A percentile compares a stretch with the other conserved stretches of the same genome.
phyloP scores from a whole-genome alignment of 2,329 filamentous ascomycete genomes.

The Aureobasidium sp. region DNA sequence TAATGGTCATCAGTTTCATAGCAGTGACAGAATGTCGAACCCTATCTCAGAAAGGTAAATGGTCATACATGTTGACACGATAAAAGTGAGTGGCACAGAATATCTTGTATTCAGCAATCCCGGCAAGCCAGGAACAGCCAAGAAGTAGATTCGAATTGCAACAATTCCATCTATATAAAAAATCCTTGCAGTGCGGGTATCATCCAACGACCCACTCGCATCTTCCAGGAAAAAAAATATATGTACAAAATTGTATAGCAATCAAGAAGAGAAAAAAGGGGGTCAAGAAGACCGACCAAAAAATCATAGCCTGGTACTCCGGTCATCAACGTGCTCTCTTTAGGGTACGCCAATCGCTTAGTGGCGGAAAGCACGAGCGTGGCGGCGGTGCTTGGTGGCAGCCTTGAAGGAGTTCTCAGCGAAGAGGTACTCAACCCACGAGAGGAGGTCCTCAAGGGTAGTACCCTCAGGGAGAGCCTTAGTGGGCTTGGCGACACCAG shows the following conservation, averaged over 20 bases:
- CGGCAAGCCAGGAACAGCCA: background rate
- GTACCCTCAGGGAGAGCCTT: constrained; percentile 23
- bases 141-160: background rate
- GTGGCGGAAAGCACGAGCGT: constrained; percentile 12
- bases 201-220: constrained; percentile 1
- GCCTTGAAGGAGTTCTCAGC: constrained; percentile 12
- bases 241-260: background rate
- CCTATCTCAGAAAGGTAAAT: too few relatives aligned
- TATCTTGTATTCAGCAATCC: background rate
- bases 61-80: background rate
- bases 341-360: background rate
- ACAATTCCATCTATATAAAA: background rate
- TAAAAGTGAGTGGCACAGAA: too few relatives aligned
- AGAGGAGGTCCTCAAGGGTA: constrained; percentile 22
- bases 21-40: too few relatives aligned
- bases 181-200: constrained; percentile 1
- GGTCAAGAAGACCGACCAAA: background rate
- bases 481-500: constrained; percentile 15
- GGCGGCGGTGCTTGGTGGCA: constrained; percentile 2
- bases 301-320: constrained; percentile 4
- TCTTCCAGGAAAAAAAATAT: background rate
- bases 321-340: background rate
- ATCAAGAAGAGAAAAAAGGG: constrained; percentile 3
- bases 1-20: too few relatives aligned
- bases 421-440: constrained; percentile 23